Evolutionary conservation across 1,284 basidiomycete genomes (phyloP).

Genomic region (Cerioporus squamosus): DNA sequence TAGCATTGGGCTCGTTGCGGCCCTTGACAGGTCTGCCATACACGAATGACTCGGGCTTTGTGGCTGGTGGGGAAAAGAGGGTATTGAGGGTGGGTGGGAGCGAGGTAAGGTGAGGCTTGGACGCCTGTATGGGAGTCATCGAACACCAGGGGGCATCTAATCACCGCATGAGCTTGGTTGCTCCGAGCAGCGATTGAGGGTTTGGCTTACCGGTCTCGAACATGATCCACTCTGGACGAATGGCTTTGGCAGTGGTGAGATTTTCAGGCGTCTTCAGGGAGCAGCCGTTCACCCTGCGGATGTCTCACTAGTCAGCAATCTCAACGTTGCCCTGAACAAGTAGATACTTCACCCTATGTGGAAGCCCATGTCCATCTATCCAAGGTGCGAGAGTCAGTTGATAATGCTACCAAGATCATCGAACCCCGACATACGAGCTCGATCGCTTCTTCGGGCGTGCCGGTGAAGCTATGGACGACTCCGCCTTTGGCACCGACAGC

Average conservation of each 20-base stretch:
- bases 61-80: constrained; percentile 57
- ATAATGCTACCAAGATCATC: constrained; percentile 4
- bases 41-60: constrained; percentile 73
- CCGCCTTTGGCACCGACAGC: constrained; percentile 65
- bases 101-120: constrained; percentile 57
- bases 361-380: constrained; percentile 72
- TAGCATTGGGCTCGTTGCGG: constrained; percentile 79
- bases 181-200: background rate
- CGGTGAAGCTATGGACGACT: constrained; percentile 90
- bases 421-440: constrained; percentile 61
- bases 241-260: constrained; percentile 59
- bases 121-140: constrained; percentile 79
- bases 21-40: constrained; percentile 76
- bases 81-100: constrained; percentile 54
- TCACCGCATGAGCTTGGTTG: background rate
- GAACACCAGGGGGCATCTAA: constrained; percentile 87
- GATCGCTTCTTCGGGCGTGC: constrained; percentile 64
- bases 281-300: constrained; percentile 76
- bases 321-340: background rate
- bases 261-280: constrained; percentile 83
- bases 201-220: constrained; percentile 78
- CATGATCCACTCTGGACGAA: constrained; percentile 71
- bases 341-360: constrained; percentile 52
- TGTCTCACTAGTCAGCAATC: no score
- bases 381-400: background rate